Evolutionary conservation across 768 basidiomycete species (phyloP), one percentile per base, ranked within the genome.

Genomic region (Tylopilus subfusipes): DNA sequence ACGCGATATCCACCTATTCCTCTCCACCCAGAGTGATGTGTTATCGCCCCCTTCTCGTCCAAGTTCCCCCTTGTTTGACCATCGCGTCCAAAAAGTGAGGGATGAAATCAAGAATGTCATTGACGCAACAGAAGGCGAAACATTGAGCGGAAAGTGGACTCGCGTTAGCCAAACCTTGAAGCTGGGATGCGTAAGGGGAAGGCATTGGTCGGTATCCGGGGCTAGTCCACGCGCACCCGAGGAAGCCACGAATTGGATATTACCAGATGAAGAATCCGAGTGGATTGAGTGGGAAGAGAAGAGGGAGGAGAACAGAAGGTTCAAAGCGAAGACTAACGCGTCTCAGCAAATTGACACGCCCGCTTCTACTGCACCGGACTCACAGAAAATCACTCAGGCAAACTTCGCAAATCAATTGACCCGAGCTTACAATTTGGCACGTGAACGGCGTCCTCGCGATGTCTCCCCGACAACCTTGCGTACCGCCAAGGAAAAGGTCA

Each of bases 261-360:
- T 82, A 58, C 78, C 79, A 12, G 72, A 72, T 24, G 77, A 75
- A 18, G 82, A 83, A 62, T 72, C 72, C 42, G 76, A 78, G 33
- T 82, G 82, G 80, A 55, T 69, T 14, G 72, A 72, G 24, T 78
- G 74, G 73, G 80, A 82, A 65, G 68, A 56, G 54, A 66, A 61
- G 55, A 64, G 60, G 47, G 58, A 62, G 51, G 63, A 61, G 31
- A 34, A 31, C 5, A 61, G 58, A 38, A 52, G 61, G 18, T 48
- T 60, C 44, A 65, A 57, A 42, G 53, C 42, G 40, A 64, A 55
- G 45, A 60, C 54, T 1, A 62, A 56, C 9, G 42, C 46, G 9
- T 51, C 60, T 16, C 63, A 57, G 44, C 56, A 46, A 21, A 44
- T 24, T 16, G 48, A 24, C 40, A 46, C 16, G 12, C 19, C 13